Conservation (phyloP, 2,329 filamentous ascomycete species). For the Trichoderma afroharzianum region DNA sequence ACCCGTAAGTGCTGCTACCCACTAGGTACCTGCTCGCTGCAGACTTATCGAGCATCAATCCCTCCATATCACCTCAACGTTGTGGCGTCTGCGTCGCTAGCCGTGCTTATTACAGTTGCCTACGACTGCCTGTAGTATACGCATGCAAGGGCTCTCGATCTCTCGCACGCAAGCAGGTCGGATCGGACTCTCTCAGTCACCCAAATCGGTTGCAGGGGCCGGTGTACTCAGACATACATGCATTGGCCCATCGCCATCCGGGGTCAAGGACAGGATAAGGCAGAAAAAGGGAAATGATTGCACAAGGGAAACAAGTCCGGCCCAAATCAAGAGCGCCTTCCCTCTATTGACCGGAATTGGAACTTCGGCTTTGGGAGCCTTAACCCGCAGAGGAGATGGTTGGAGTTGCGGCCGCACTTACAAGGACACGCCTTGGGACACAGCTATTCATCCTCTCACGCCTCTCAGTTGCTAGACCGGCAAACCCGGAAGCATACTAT, state of each 20-base stretch:
- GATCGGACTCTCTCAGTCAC: neutral
- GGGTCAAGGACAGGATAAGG: neutral
- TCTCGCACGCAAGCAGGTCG: neutral
- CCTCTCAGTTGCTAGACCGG: neutral
- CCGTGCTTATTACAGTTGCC: neutral
- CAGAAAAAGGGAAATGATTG: neutral
- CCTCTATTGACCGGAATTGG: neutral
- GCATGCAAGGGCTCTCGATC: neutral
- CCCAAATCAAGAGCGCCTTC: neutral
- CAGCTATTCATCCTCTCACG: neutral
- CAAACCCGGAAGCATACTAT: neutral
- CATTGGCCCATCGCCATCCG: slow-evolving; percentile 1
- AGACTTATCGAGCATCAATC: neutral
- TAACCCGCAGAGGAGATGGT: neutral
- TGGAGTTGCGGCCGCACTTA: neutral
- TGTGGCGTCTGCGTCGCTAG: neutral
- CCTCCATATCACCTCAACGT: neutral
- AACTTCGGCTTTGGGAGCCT: neutral
- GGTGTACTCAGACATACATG: neutral
- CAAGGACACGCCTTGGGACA: neutral
- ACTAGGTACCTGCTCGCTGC: neutral
- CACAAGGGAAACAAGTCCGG: neutral
- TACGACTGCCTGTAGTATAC: neutral
- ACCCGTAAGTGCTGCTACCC: neutral
- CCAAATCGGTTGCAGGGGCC: neutral